Conservation (phyloP, 208 protist species). For the Wallacemonas sp. region DNA sequence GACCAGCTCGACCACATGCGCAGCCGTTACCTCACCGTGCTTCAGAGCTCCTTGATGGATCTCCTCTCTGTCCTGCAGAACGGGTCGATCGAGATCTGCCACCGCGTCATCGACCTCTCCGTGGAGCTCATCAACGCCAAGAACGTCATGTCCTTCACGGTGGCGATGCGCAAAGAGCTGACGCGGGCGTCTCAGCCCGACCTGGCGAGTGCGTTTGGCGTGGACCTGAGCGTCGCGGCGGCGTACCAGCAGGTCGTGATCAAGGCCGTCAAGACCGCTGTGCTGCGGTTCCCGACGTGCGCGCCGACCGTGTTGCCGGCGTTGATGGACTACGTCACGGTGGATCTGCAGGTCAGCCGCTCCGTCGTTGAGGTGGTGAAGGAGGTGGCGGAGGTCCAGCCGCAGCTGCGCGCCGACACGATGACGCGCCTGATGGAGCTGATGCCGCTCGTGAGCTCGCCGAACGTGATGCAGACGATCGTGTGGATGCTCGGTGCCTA, state of each 20-base stretch:
- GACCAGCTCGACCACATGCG: constrained; percentile 95
- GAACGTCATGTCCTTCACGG: constrained; percentile 94
- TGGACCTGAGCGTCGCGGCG: constrained; percentile 8
- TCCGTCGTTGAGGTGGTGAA: constrained; percentile 95
- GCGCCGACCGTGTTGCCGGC: constrained; percentile 81
- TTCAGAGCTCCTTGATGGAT: constrained; percentile 96
- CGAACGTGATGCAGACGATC: constrained; percentile 71
- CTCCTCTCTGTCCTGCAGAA: constrained; percentile 92
- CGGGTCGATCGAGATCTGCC: constrained; percentile 94
- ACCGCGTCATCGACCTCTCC: constrained; percentile 92
- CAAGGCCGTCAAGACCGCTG: constrained; percentile 90
- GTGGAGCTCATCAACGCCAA: constrained; percentile 91
- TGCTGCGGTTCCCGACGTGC: constrained; percentile 89
- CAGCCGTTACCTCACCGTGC: constrained; percentile 57
- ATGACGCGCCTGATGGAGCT: constrained; percentile 56
- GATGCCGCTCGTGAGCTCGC: constrained; percentile 64
- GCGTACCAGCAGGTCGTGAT: constrained; percentile 88
- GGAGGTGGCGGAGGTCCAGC: constrained; percentile 93
- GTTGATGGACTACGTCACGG: constrained; percentile 95
- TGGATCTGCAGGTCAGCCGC: constrained; percentile 56
- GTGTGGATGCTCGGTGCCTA: constrained; percentile 96
- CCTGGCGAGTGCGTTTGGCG: constrained; percentile 1
- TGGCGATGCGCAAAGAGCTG: constrained; percentile 96
- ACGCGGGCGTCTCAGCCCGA: constrained; percentile 27
- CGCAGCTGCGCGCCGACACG: constrained; percentile 73